Conservation (phyloP, 1,284 basidiomycete species). For the Inonotus obliquus region DNA sequence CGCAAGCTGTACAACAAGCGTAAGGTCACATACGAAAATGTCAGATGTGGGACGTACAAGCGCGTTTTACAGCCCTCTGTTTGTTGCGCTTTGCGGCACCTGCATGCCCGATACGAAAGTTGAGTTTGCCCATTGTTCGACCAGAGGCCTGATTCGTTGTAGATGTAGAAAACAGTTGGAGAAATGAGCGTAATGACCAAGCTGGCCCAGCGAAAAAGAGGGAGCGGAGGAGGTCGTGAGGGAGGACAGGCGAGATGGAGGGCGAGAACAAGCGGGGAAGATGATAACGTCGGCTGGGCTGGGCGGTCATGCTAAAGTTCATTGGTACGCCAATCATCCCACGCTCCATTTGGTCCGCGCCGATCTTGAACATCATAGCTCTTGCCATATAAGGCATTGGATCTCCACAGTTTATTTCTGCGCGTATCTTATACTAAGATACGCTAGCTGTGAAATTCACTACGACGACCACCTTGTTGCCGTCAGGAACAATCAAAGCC, state of each 20-base stretch:
- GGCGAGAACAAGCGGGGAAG: conserved; percentile 5
- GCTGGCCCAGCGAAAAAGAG: background rate
- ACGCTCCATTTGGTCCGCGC: background rate
- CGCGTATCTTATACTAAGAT: too few species aligned
- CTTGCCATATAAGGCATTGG: too few species aligned
- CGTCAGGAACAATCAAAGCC: background rate
- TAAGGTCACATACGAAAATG: background rate
- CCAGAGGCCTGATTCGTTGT: background rate
- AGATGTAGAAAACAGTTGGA: background rate
- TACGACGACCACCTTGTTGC: background rate
- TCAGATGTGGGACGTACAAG: conserved; percentile 3
- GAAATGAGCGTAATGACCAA: conserved; percentile 12
- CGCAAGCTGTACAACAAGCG: conserved; percentile 37
- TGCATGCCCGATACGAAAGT: conserved; percentile 16
- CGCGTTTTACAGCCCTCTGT: conserved; percentile 9
- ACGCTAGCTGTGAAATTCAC: too few species aligned
- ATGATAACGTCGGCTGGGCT: conserved; percentile 1
- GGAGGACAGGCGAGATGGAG: background rate
- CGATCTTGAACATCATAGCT: background rate
- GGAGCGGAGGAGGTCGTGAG: conserved; percentile 6
- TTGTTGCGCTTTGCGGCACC: conserved; percentile 1
- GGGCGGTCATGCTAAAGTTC: background rate
- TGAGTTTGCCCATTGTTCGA: background rate
- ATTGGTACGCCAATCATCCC: conserved; percentile 2
- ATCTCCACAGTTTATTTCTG: too few species aligned